Evolutionary conservation across 139 green algal species (phyloP).

Genomic region (Tetradesmus lagerheimii): DNA sequence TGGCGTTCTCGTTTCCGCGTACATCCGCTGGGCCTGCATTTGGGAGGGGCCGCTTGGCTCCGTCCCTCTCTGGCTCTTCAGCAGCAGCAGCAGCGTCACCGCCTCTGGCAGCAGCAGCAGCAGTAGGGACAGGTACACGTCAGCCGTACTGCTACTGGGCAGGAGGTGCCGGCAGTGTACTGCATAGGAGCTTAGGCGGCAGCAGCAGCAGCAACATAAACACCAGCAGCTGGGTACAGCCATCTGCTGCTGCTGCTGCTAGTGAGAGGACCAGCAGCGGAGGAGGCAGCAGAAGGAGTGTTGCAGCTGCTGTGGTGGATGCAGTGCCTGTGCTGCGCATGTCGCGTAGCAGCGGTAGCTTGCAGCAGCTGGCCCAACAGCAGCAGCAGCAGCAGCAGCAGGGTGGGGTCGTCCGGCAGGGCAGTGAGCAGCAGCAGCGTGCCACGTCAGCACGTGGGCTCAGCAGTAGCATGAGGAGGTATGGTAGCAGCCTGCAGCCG

Average conservation of each 20-base stretch:
- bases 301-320: background rate
- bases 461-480: constrained; percentile 17
- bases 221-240: background rate
- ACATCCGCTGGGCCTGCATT: constrained; percentile 24
- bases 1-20: constrained; percentile 25
- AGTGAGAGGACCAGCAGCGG: background rate
- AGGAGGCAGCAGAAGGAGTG: background rate
- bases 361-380: background rate
- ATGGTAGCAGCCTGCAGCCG: background rate
- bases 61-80: background rate
- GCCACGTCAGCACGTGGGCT: no score
- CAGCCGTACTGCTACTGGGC: background rate
- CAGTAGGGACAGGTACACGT: background rate
- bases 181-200: background rate
- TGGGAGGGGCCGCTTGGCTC: constrained; percentile 5
- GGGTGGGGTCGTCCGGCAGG: background rate
- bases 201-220: background rate
- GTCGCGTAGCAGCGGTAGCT: constrained; percentile 7
- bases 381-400: background rate
- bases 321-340: constrained; percentile 1
- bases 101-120: background rate
- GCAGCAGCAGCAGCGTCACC: background rate
- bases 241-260: background rate
- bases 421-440: background rate
- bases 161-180: background rate